Evolutionary conservation across 495 filamentous ascomycete species (phyloP), one percentile per base, ranked within the genome.

Genomic region (Friedmanniomyces simplex): DNA sequence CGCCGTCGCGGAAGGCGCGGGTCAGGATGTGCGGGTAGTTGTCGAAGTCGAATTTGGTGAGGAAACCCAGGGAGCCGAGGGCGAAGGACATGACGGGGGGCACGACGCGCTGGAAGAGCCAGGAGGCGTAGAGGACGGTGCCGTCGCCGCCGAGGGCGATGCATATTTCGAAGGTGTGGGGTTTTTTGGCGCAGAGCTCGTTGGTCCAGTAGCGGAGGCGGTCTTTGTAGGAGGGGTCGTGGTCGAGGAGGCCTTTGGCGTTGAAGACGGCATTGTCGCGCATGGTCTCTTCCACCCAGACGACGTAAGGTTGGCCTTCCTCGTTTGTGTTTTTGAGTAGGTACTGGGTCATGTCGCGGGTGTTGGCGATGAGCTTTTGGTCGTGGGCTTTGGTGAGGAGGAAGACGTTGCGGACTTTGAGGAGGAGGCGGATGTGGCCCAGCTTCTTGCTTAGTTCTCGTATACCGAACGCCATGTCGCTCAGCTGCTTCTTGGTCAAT

Each of bases 31-130:
- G 72, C 58, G 80, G 75, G 61, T 87, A 87, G 2, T 83, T 71
- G 22, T 82, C 80, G 71, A 87, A 98, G 68, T 95, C 89, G 70
- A 96, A 97, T 67, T 96, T 96, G 18, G 94, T 97, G 61, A 98
- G 74, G 66, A 98, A 97, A 0, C 93, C 93, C 25, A 98, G 72
- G 20, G 91, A 96, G 2, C 93, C 93, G 28, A 97, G 71, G 22
- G 89, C 80, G 71, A 98, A 97, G 49, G 88, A 89, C 21, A 98
- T 73, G 6, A 96, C 57, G 0, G 94, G 93, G 5, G 93, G 93
- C 0, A 97, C 91, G 54, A 97, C 84, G n/a, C 88, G 77, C 76
- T 98, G 93, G 69, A 98, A 98, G 30, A 98, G 75, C 91, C 94
- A 98, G 64, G 84, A 89, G 0, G 93, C 88, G 66, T 95, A 97